Evolutionary conservation across 2,329 filamentous ascomycete genomes (phyloP).

Genomic region (Fusarium domesticum): DNA sequence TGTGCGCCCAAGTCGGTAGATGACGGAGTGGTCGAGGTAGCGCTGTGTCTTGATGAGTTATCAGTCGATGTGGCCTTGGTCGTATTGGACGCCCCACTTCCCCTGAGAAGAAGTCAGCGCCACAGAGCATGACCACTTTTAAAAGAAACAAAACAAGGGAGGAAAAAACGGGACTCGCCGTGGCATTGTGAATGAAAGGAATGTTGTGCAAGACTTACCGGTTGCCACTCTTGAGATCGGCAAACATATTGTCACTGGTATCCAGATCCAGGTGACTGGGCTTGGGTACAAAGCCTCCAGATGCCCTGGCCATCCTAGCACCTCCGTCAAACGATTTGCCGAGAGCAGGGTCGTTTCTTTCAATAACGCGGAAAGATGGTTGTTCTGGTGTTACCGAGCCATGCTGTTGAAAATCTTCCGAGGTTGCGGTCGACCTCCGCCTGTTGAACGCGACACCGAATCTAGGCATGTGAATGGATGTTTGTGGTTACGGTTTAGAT

Average conservation of each 20-base stretch:
- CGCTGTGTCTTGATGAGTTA: slow-evolving; percentile 60
- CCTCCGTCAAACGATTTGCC: slow-evolving; percentile 52
- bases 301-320: slow-evolving; percentile 40
- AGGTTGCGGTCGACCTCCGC: slow-evolving; percentile 58
- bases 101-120: slow-evolving; percentile 45
- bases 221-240: slow-evolving; percentile 51
- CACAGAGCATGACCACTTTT: slow-evolving; percentile 29
- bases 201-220: slow-evolving; percentile 45
- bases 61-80: slow-evolving; percentile 59
- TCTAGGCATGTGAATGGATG: slow-evolving; percentile 54
- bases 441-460: slow-evolving; percentile 57
- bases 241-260: slow-evolving; percentile 58
- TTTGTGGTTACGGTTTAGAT: slow-evolving; percentile 18
- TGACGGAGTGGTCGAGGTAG: slow-evolving; percentile 59
- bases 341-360: slow-evolving; percentile 45
- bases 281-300: slow-evolving; percentile 37
- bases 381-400: slow-evolving; percentile 43
- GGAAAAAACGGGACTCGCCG: background rate
- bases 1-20: slow-evolving; percentile 44
- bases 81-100: slow-evolving; percentile 59
- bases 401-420: slow-evolving; percentile 51
- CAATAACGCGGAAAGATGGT: slow-evolving; percentile 58
- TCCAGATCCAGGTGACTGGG: slow-evolving; percentile 39
- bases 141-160: slow-evolving; percentile 13
- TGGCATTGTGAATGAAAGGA: background rate